A percentile compares a stretch with the other conserved stretches of the same genome.
Evolutionary conservation across 805 yeast genomes (phyloP).

Genomic region (Schwanniomyces pseudopolymorphus): DNA sequence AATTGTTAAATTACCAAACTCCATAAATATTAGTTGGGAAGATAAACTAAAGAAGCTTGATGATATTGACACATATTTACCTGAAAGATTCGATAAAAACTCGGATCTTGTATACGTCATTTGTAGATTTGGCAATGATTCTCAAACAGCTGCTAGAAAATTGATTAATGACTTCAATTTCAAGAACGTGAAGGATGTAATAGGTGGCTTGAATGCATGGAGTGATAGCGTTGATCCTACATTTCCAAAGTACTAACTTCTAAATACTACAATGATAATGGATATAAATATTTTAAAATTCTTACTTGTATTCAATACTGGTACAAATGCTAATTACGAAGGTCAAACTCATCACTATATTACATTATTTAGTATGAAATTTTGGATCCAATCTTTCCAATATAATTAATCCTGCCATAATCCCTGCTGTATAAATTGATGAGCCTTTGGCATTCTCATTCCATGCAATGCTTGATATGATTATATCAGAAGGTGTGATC

Average conservation of each 20-base stretch:
- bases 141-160: slow-evolving; percentile 68
- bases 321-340: too few relatives aligned
- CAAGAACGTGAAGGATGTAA: slow-evolving; percentile 57
- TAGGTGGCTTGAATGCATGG: slow-evolving; percentile 79
- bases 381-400: slow-evolving; percentile 39
- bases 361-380: neutral
- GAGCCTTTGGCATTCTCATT: slow-evolving; percentile 44
- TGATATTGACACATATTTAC: slow-evolving; percentile 18
- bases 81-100: slow-evolving; percentile 17
- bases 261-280: neutral
- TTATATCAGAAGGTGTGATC: slow-evolving; percentile 50
- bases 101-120: slow-evolving; percentile 51
- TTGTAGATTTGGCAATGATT: slow-evolving; percentile 90
- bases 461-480: slow-evolving; percentile 57
- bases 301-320: too few relatives aligned
- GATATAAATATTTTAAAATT: neutral
- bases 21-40: slow-evolving; percentile 65
- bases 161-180: slow-evolving; percentile 53
- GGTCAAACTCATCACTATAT: neutral
- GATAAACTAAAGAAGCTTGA: slow-evolving; percentile 36
- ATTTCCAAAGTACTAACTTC: slow-evolving; percentile 59
- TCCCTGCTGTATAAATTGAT: slow-evolving; percentile 54
- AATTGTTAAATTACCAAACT: slow-evolving; percentile 58
- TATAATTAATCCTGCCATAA: slow-evolving; percentile 50
- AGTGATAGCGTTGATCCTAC: slow-evolving; percentile 54